Evolutionary conservation across 1,284 basidiomycete species (phyloP), one percentile per base, ranked within the genome.

Genomic region (Acaromyces ingoldii): DNA sequence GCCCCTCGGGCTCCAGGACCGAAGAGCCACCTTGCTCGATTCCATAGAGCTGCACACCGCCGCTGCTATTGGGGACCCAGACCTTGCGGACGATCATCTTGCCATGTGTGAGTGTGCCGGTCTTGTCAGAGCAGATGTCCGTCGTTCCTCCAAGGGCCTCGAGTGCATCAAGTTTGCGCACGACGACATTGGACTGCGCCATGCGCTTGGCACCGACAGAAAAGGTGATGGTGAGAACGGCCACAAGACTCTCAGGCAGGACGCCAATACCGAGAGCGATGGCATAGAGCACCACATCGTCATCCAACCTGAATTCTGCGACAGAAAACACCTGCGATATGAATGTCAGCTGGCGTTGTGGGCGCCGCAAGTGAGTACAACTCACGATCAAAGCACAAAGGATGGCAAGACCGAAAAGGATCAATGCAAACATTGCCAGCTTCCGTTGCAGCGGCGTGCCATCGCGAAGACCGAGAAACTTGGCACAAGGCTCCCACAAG

Each of bases 391-490:
- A 66, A 36, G 62, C 82, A 28, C 83, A 79, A 37, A 85, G 50
- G 54, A 82, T 77, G 10, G 83, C 82, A 37, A 80, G 78, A 15
- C 74, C 78, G 30, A 85, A 80, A 3, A 86, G 78, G n/a, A 82
- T 70, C 60, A 83, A 83, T 2, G 84, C 84, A 26, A 86, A 80
- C 62, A 80, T 82, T 67, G 80, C 79, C 53, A 82, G 77, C 72
- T 83, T 84, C 70, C 82, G 82, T 72, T 85, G 84, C 4, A 85
- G 79, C 1, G 82, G 84, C 0, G 83, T 84, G 5, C 78, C 80
- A 22, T 78, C 78, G 17, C 74, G 76, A 4, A 80, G 67, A 41
- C 80, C 80, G n/a, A 80, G 61, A 57, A 65, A 65, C 31, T 44
- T 55, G 33, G 67, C 65, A 29, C 50, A 57, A 22, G 61, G 37